These are phyloP conservation scores for Chaetomium globosum DNA, from an alignment of 2,329 filamentous ascomycete genomes.

Conservation along the genomic window DNA sequence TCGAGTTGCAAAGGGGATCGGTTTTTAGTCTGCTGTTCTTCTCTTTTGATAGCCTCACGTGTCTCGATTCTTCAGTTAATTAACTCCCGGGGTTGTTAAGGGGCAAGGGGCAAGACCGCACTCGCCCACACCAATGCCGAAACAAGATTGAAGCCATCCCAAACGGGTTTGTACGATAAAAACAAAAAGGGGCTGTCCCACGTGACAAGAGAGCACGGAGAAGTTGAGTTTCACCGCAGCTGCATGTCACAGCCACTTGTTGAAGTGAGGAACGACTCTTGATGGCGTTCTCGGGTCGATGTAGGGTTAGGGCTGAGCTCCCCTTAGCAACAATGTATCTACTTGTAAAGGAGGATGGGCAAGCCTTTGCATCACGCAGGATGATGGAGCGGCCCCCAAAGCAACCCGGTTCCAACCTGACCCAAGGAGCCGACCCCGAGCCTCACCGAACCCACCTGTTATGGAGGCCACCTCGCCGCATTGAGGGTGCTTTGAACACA, in stretches of 20 bases:
- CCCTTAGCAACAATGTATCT: neutral
- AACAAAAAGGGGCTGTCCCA: neutral
- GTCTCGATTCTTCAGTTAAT: too few relatives aligned
- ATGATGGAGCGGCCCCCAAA: neutral
- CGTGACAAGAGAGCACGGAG: neutral
- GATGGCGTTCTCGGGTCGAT: neutral
- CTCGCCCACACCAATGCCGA: neutral
- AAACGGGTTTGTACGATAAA: neutral
- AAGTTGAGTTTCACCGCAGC: neutral
- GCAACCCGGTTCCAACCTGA: too few relatives aligned
- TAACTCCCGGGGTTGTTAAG: too few relatives aligned
- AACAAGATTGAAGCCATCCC: neutral
- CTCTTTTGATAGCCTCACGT: too few relatives aligned
- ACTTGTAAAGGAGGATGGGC: neutral
- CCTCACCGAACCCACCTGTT: neutral
- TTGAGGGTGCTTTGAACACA: neutral
- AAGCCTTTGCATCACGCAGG: neutral
- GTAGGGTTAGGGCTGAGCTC: neutral
- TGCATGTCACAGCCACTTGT: neutral
- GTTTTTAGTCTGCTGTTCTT: too few relatives aligned
- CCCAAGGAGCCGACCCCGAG: neutral
- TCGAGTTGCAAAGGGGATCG: too few relatives aligned
- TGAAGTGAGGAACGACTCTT: neutral
- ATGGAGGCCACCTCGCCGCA: slow-evolving; percentile 1
- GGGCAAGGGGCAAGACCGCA: too few relatives aligned